Conservation (phyloP, 2,329 filamentous ascomycete species). For the Aspergillus hortae region DNA sequence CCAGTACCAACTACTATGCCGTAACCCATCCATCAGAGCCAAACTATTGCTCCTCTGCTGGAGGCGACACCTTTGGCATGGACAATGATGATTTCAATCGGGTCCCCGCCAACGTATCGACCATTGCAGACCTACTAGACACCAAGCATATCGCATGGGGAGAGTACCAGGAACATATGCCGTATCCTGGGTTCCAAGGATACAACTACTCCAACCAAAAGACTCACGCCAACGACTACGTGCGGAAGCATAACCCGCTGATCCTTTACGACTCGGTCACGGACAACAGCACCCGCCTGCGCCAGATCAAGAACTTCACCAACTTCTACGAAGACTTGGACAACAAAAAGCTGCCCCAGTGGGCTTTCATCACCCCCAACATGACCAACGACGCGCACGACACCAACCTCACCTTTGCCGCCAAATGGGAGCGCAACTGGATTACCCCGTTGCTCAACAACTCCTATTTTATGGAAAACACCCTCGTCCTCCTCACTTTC, state of each 20-base stretch:
- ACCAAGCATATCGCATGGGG: conserved; percentile 64
- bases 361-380: conserved; percentile 52
- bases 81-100: conserved; percentile 62
- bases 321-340: conserved; percentile 66
- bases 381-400: conserved; percentile 71
- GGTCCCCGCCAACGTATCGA: conserved; percentile 60
- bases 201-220: conserved; percentile 52
- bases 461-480: conserved; percentile 69
- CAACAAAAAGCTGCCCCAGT: conserved; percentile 64
- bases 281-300: conserved; percentile 56
- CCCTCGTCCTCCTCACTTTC: conserved; percentile 72
- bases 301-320: conserved; percentile 70
- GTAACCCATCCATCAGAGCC: conserved; percentile 72
- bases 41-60: conserved; percentile 67
- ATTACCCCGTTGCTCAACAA: conserved; percentile 67
- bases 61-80: conserved; percentile 71
- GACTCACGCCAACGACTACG: conserved; percentile 69
- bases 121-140: conserved; percentile 66
- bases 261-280: conserved; percentile 66
- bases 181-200: conserved; percentile 70
- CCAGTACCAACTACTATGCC: conserved; percentile 52
- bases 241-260: conserved; percentile 73
- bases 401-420: conserved; percentile 64
- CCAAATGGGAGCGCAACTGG: conserved; percentile 65
- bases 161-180: conserved; percentile 74